phyloP scores from a whole-genome alignment of 768 basidiomycete genomes.

The Suillus tomentosus region DNA sequence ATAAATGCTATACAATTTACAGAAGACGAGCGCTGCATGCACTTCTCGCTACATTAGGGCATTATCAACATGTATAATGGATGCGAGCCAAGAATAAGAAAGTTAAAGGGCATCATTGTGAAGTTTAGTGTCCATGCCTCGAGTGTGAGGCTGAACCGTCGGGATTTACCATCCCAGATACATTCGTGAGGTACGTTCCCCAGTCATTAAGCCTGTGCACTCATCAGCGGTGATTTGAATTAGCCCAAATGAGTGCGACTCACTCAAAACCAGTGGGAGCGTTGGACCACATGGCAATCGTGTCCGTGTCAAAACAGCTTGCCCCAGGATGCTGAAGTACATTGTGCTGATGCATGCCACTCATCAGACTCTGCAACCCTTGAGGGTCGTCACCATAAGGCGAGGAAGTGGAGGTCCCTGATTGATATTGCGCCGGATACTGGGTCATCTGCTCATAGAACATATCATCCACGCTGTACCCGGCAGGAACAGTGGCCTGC shows the following conservation, averaged over 20 bases:
- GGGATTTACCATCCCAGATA: conserved; percentile 28
- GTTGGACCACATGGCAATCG: conserved; percentile 63
- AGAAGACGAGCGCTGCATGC: background rate
- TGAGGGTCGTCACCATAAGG: background rate
- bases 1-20: background rate
- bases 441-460: conserved; percentile 24
- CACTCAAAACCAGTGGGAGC: conserved; percentile 64
- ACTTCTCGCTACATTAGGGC: conserved; percentile 2
- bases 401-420: background rate
- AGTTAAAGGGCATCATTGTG: background rate
- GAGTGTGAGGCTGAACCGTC: conserved; percentile 15
- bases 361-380: background rate
- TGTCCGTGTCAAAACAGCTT: conserved; percentile 45
- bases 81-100: background rate
- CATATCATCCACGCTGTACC: conserved; percentile 26
- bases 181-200: conserved; percentile 39
- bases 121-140: background rate
- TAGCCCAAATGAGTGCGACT: conserved; percentile 24
- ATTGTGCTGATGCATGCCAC: conserved; percentile 1
- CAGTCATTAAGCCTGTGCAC: conserved; percentile 39
- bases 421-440: background rate
- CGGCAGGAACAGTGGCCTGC: background rate
- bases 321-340: conserved; percentile 5
- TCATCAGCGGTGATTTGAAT: conserved; percentile 7
- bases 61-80: background rate